Evolutionary conservation across 2,329 filamentous ascomycete genomes (phyloP).

Genomic region (Phialophora expanda): DNA sequence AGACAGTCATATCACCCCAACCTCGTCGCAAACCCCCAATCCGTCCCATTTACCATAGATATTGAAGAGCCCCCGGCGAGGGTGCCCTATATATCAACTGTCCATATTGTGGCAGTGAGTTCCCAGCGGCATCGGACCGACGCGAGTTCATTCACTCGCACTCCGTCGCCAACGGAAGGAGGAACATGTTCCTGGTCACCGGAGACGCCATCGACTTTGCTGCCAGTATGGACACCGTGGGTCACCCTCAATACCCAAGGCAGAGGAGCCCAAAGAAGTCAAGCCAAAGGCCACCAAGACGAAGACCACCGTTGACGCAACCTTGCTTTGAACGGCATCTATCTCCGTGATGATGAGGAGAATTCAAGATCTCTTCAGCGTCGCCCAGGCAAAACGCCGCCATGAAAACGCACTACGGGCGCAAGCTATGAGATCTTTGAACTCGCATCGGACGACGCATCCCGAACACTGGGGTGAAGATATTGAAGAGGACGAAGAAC

Average conservation of each 20-base stretch:
- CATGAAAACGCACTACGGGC: conserved; percentile 65
- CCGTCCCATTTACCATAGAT: conserved; percentile 8
- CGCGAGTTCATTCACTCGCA: too few relatives aligned
- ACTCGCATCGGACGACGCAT: conserved; percentile 1
- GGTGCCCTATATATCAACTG: too few relatives aligned
- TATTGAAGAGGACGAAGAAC: conserved; percentile 54
- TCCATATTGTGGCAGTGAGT: too few relatives aligned
- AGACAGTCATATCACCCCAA: not conserved
- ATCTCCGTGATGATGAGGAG: too few relatives aligned
- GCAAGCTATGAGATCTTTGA: conserved; percentile 53
- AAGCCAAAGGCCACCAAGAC: conserved; percentile 45
- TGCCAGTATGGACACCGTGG: too few relatives aligned
- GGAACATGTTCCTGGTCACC: too few relatives aligned
- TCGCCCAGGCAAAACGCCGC: conserved; percentile 64
- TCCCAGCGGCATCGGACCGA: too few relatives aligned
- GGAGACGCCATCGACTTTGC: too few relatives aligned
- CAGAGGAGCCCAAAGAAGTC: conserved; percentile 36
- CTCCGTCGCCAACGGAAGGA: too few relatives aligned
- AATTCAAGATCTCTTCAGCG: conserved; percentile 51
- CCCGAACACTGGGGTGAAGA: conserved; percentile 71
- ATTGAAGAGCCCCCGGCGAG: conserved; percentile 25
- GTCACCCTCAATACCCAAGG: too few relatives aligned
- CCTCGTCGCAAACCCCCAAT: conserved; percentile 10
- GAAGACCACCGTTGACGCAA: too few relatives aligned
- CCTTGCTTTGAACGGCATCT: too few relatives aligned